These are phyloP conservation scores for Fonsecaea erecta DNA, from an alignment of 2,329 filamentous ascomycete species.

Conservation along the genomic window DNA sequence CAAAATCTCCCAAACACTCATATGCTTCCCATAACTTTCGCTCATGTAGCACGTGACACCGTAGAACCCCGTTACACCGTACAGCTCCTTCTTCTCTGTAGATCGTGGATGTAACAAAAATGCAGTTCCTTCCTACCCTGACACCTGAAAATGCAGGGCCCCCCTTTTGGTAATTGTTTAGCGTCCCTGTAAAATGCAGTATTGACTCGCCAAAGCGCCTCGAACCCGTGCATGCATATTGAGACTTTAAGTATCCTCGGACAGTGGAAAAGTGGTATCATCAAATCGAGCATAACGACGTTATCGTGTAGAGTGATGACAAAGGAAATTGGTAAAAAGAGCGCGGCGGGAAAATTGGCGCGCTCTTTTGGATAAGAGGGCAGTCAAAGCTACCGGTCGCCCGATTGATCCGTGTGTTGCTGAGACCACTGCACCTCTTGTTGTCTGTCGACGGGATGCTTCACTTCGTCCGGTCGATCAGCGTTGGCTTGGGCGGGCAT, in stretches of 20 bases:
- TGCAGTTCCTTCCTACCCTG: not conserved
- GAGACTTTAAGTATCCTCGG: conserved; percentile 15
- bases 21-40: conserved; percentile 1
- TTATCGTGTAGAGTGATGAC: conserved; percentile 17
- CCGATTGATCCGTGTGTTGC: conserved; percentile 23
- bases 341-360: not conserved
- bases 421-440: conserved; percentile 32
- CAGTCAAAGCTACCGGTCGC: conserved; percentile 4
- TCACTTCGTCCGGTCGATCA: conserved; percentile 45
- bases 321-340: not conserved
- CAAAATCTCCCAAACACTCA: not conserved
- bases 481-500: conserved; percentile 41
- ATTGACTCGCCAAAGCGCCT: conserved; percentile 14
- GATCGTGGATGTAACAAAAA: not conserved
- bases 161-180: not conserved
- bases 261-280: conserved; percentile 26
- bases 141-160: conserved; percentile 1
- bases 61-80: not conserved
- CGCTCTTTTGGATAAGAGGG: not conserved
- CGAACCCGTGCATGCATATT: conserved; percentile 19
- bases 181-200: conserved; percentile 11
- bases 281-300: conserved; percentile 24
- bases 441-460: conserved; percentile 46
- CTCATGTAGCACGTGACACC: not conserved
- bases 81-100: not conserved